Evolutionary conservation across 768 basidiomycete genomes (phyloP).

Genomic region (Bullera alba): DNA sequence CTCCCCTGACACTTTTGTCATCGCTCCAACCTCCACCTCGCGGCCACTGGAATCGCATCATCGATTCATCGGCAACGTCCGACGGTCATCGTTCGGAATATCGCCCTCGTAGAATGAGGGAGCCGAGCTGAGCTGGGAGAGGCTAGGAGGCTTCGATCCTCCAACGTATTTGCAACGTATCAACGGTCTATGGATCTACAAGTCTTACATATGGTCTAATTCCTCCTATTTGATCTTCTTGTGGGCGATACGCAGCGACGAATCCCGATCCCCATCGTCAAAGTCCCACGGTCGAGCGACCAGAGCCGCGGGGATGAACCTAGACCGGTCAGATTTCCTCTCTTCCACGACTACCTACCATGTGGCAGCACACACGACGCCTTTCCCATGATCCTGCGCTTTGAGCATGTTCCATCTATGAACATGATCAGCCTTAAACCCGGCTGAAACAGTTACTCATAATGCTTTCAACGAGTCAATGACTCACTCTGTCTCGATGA

Average conservation of each 20-base stretch:
- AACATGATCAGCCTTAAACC: neutral
- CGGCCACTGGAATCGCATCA: neutral
- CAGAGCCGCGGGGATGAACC: constrained; percentile 25
- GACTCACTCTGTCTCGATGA: constrained; percentile 23
- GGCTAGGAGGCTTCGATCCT: too few species aligned
- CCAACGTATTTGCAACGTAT: too few species aligned
- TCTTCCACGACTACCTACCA: constrained; percentile 8
- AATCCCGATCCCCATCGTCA: too few species aligned
- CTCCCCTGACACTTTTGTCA: too few species aligned
- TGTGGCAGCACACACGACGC: constrained; percentile 21
- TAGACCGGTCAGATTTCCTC: neutral
- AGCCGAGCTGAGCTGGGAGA: too few species aligned
- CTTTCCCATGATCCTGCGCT: constrained; percentile 14
- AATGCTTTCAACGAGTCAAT: neutral
- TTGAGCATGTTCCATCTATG: constrained; percentile 12
- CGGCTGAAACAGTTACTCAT: neutral
- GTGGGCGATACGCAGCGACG: too few species aligned
- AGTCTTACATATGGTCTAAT: too few species aligned
- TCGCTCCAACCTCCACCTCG: too few species aligned
- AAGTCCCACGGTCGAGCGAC: constrained; percentile 27
- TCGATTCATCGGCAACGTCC: neutral
- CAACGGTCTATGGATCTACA: too few species aligned
- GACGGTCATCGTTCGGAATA: neutral
- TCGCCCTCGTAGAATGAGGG: too few species aligned
- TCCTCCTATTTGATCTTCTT: too few species aligned